phyloP scores from a whole-genome alignment of 129 eudicot species.

The Artemisia argyi region DNA sequence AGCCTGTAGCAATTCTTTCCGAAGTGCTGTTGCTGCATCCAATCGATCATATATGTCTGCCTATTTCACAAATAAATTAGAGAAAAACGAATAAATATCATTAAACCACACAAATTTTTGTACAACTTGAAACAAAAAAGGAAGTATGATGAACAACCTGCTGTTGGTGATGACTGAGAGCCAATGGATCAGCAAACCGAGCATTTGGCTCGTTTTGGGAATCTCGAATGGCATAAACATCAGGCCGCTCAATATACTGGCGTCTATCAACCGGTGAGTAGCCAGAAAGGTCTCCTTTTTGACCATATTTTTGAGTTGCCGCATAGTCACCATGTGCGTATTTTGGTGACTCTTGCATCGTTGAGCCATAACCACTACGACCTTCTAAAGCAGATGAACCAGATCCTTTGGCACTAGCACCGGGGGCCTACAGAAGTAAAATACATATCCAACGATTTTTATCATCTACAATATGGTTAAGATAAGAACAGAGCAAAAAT shows the following conservation, averaged over 20 bases:
- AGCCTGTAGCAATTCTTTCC: slow-evolving; percentile 77
- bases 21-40: slow-evolving; percentile 62
- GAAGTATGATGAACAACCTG: slow-evolving; percentile 47
- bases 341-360: slow-evolving; percentile 65
- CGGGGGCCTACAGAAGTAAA: slow-evolving; percentile 46
- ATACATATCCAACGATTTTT: too few relatives aligned
- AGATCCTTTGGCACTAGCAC: slow-evolving; percentile 60
- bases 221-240: slow-evolving; percentile 57
- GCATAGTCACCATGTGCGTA: slow-evolving; percentile 56
- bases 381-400: slow-evolving; percentile 62
- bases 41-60: slow-evolving; percentile 70
- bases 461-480: background rate
- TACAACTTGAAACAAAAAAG: background rate
- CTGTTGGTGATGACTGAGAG: slow-evolving; percentile 61
- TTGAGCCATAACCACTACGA: slow-evolving; percentile 56
- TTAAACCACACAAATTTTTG: background rate
- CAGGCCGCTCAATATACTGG: slow-evolving; percentile 58
- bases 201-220: slow-evolving; percentile 54
- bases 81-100: slow-evolving; percentile 14
- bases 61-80: slow-evolving; percentile 36
- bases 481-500: background rate
- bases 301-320: slow-evolving; percentile 68
- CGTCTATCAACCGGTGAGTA: slow-evolving; percentile 63
- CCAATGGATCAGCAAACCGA: slow-evolving; percentile 61
- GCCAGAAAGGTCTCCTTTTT: slow-evolving; percentile 62